Conservation (phyloP, 2,329 filamentous ascomycete species). For the Endoconidiophora laricicola region DNA sequence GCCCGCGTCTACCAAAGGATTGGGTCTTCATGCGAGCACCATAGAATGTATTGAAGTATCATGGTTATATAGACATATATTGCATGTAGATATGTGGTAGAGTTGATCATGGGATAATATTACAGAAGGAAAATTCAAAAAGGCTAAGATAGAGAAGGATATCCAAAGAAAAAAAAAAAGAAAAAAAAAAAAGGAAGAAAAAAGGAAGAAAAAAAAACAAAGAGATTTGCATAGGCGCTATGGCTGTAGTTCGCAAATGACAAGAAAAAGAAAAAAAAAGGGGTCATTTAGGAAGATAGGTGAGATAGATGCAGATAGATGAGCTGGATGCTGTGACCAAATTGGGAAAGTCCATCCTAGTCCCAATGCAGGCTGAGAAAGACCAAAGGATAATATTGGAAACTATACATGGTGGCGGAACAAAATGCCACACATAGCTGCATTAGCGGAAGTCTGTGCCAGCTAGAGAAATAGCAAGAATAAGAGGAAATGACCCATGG, state of each 20-base stretch:
- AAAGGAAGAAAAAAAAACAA: neutral
- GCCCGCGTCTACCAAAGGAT: too few species aligned
- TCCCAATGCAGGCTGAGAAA: too few species aligned
- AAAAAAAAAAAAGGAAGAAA: neutral
- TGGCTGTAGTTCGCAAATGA: neutral
- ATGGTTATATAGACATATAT: neutral
- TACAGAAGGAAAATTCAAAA: neutral
- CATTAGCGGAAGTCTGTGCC: too few species aligned
- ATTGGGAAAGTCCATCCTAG: too few species aligned
- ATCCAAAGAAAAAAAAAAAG: neutral
- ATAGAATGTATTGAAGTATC: neutral
- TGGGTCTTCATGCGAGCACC: too few species aligned
- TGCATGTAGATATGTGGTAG: neutral
- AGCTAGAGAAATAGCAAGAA: neutral
- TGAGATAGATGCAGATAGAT: neutral
- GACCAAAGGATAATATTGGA: too few species aligned
- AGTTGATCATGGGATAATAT: neutral
- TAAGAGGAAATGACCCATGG: neutral
- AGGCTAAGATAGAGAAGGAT: neutral
- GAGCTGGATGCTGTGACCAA: too few species aligned
- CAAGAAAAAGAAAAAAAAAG: neutral
- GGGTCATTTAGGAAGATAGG: neutral
- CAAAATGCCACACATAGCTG: too few species aligned
- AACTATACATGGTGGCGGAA: too few species aligned
- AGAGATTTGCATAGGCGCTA: neutral